phyloP scores from a whole-genome alignment of 139 green algal genomes.

The Coelastrella sp. region DNA sequence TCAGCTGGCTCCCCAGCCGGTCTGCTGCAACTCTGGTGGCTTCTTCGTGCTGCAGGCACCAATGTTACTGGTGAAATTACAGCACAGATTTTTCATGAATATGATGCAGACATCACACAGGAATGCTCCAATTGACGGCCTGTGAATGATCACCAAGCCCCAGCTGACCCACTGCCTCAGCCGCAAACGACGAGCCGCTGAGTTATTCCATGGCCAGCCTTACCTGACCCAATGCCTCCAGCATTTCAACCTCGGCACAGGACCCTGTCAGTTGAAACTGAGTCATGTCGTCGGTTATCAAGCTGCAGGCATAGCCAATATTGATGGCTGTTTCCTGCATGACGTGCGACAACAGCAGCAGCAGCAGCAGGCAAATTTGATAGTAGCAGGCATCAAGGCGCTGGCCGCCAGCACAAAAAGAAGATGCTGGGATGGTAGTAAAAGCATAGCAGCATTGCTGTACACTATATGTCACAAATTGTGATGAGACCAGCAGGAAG shows the following conservation, averaged over 20 bases:
- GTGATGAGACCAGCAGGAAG: too few relatives aligned
- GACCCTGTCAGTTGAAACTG: slow-evolving; percentile 63
- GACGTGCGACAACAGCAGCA: slow-evolving; percentile 51
- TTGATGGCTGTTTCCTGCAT: slow-evolving; percentile 95
- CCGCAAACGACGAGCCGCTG: too few relatives aligned
- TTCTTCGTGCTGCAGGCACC: slow-evolving; percentile 35
- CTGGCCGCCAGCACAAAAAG: background rate
- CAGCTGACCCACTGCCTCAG: too few relatives aligned
- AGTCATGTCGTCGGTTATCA: slow-evolving; percentile 80
- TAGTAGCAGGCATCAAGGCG: background rate
- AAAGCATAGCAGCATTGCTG: too few relatives aligned
- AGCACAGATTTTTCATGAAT: too few relatives aligned
- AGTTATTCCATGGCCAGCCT: background rate
- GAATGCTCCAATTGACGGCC: too few relatives aligned
- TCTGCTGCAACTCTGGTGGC: slow-evolving; percentile 44
- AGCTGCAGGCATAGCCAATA: slow-evolving; percentile 90
- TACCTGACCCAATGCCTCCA: slow-evolving; percentile 38
- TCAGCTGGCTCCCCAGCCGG: slow-evolving; percentile 56
- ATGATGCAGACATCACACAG: too few relatives aligned
- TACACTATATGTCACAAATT: too few relatives aligned
- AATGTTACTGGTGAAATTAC: too few relatives aligned
- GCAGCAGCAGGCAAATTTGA: background rate
- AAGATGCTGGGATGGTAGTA: background rate
- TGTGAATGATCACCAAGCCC: too few relatives aligned
- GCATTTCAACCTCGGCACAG: slow-evolving; percentile 44